phyloP scores from a whole-genome alignment of 352 stramenopile species.

The Pythium periplocum region DNA sequence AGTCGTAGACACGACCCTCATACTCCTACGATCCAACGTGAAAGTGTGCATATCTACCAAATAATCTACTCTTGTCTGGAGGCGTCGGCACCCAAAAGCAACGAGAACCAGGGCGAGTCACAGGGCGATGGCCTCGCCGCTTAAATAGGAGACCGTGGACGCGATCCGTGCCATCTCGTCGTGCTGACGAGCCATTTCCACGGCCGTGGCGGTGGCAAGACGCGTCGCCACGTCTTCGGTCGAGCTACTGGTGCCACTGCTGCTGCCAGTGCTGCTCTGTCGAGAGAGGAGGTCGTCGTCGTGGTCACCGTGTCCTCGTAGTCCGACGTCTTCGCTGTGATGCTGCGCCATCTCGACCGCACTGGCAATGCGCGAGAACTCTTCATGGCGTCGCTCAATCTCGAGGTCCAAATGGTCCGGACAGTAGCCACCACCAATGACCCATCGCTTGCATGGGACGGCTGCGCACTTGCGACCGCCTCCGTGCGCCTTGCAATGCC shows the following conservation, averaged over 20 bases:
- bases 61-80: too few relatives aligned
- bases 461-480: conserved; percentile 75
- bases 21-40: too few relatives aligned
- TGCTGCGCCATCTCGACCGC: conserved; percentile 35
- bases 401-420: conserved; percentile 54
- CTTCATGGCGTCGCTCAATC: conserved; percentile 13
- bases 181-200: conserved; percentile 40
- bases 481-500: conserved; percentile 82
- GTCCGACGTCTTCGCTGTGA: conserved; percentile 14
- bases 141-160: conserved; percentile 64
- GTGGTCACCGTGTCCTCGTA: too few relatives aligned
- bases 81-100: too few relatives aligned
- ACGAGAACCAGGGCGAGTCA: conserved; percentile 9
- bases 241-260: too few relatives aligned
- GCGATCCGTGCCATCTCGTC: conserved; percentile 58
- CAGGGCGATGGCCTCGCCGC: conserved; percentile 52
- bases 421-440: conserved; percentile 73
- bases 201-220: conserved; percentile 7
- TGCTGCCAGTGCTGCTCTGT: too few relatives aligned
- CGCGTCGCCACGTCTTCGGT: too few relatives aligned
- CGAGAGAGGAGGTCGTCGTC: too few relatives aligned
- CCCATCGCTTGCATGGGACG: conserved; percentile 74
- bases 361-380: conserved; percentile 11
- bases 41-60: too few relatives aligned
- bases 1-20: too few relatives aligned